phyloP scores from a whole-genome alignment of 805 yeast genomes.

The Saccharomycopsis sp. region DNA sequence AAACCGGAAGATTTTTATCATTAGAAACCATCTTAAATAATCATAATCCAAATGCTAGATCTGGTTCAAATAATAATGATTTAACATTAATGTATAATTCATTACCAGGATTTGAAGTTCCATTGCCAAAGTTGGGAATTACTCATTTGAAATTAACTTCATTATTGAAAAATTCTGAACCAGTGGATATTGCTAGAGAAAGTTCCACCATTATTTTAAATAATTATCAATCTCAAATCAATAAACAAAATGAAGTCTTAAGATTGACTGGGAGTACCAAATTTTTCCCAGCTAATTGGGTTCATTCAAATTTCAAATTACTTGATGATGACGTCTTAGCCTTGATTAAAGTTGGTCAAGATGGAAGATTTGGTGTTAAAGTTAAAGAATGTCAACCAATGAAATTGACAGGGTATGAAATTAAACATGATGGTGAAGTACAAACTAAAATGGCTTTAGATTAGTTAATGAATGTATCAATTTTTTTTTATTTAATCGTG shows the following conservation, averaged over 20 bases:
- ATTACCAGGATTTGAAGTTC: conserved; percentile 65
- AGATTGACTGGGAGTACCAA: conserved; percentile 74
- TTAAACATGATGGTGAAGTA: no score
- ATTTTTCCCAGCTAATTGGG: conserved; percentile 72
- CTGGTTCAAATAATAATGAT: conserved; percentile 45
- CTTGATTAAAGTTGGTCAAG: conserved; percentile 51
- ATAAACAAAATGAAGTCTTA: conserved; percentile 40
- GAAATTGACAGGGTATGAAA: conserved; percentile 22
- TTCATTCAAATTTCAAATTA: conserved; percentile 67
- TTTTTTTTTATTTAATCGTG: no score
- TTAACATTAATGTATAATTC: conserved; percentile 23
- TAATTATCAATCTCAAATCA: conserved; percentile 27
- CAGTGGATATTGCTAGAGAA: conserved; percentile 65
- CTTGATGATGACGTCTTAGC: conserved; percentile 41
- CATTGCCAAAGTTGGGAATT: conserved; percentile 64
- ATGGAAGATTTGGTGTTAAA: conserved; percentile 57
- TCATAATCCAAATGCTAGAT: conserved; percentile 32
- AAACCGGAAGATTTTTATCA: conserved; percentile 64
- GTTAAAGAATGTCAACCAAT: conserved; percentile 55
- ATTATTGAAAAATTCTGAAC: conserved; percentile 38
- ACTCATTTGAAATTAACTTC: conserved; percentile 59
- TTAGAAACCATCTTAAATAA: conserved; percentile 51
- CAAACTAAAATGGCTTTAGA: no score
- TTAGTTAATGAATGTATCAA: no score
- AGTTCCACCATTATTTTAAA: conserved; percentile 62